These are phyloP conservation scores for Macrolepiota dolichaula DNA, from an alignment of 768 basidiomycete species.

Conservation along the genomic window DNA sequence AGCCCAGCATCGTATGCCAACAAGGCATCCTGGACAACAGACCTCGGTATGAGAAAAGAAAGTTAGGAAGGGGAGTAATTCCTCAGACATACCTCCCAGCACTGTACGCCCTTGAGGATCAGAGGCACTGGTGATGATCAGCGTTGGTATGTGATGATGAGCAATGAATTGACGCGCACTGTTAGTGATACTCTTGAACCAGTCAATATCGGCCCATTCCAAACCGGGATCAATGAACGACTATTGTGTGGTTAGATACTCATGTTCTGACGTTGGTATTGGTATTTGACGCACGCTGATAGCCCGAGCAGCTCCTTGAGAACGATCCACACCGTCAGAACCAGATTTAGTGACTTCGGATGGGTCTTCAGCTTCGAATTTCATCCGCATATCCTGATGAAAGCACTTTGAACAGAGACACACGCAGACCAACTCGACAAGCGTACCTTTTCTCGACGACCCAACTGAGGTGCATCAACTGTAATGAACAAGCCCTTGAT, in stretches of 20 bases:
- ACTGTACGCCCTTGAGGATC: conserved; percentile 86
- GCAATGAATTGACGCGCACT: conserved; percentile 45
- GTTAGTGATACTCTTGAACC: conserved; percentile 77
- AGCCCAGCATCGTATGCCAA: conserved; percentile 76
- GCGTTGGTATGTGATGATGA: not conserved
- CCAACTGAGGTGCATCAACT: conserved; percentile 95
- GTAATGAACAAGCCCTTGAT: conserved; percentile 96
- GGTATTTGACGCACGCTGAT: conserved; percentile 62
- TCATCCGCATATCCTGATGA: conserved; percentile 86
- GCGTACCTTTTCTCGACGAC: conserved; percentile 77
- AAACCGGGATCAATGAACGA: conserved; percentile 94
- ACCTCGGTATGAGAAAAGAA: not conserved
- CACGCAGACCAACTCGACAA: not conserved
- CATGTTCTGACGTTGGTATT: not conserved
- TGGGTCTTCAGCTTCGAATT: conserved; percentile 81
- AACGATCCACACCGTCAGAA: conserved; percentile 61
- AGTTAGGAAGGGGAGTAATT: not conserved
- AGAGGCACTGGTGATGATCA: conserved; percentile 64
- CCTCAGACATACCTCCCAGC: conserved; percentile 60
- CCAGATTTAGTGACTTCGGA: conserved; percentile 53
- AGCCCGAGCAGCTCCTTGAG: conserved; percentile 91
- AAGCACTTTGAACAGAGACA: not conserved
- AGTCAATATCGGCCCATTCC: conserved; percentile 80
- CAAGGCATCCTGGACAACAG: conserved; percentile 60
- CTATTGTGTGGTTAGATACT: conserved; percentile 29